Base-by-base conservation (phyloP, 1,284 basidiomycete species). In the Apiotrichum domesticum region DNA sequence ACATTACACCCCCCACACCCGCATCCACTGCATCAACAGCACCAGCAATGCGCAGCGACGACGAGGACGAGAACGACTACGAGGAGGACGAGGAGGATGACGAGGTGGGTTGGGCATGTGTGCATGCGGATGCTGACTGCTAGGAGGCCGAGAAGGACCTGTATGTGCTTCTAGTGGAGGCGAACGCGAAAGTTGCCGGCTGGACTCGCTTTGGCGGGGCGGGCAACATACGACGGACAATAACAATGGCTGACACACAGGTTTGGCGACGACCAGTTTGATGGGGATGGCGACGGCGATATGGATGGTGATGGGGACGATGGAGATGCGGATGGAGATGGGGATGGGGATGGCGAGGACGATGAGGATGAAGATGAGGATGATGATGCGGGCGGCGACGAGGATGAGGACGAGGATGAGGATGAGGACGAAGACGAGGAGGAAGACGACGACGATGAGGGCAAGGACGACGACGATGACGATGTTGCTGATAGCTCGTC, bases 61-160 rank as follows among this genome's bases (percentile, higher is more conserved):
- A 71, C 60, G 69, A 74, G 63, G 67, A 73, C 21, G 70, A 72
- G 42, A 54, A 62, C 57, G 57, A 61, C 51, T 61, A 51, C 40
- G 58, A 58, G 47, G 61, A 63, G 43, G 58, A 56, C 34, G 59
- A 60, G 43, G 64, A 59, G 15, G 57, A 57, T 11, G 63, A 63
- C 44, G 62, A 62, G 32, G 59, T 57, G 15, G 7, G 52, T 52
- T 7, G 2, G 3, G 2, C 21, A 3, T 21, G 46, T 6, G 4
- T 43, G 15, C 6, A 14, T 21, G 3, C 21, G 34, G 47, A 51
- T 46, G 61, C 60, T 56, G 40, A 55, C 37, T 15, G 10, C 9
- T 59, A 61, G 8, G 61, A 63, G 35, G 58, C 65, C 40, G 65
- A 66, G 51, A 63, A 69, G 50, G 62, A 68, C 46, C 43, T 45